Evolutionary conservation across 2,329 filamentous ascomycete genomes (phyloP).

Genomic region (Talaromyces atroroseus): DNA sequence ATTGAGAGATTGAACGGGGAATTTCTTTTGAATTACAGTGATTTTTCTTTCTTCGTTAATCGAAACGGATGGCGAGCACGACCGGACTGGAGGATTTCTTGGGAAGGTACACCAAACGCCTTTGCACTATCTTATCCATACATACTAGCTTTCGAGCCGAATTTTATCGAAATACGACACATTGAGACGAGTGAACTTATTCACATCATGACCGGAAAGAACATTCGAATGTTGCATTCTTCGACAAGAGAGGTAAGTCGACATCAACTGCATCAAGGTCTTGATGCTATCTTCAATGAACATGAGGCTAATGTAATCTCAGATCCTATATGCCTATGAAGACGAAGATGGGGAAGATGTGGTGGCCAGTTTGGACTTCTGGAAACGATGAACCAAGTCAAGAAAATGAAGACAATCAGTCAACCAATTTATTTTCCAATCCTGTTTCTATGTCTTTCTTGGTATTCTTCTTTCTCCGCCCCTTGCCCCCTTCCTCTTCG

Average conservation of each 20-base stretch:
- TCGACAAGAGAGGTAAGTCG: conserved; percentile 84
- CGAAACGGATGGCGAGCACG: conserved; percentile 94
- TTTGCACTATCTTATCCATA: conserved; percentile 96
- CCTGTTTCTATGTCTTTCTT: conserved; percentile 13
- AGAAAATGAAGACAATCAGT: conserved; percentile 12
- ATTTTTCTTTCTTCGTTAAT: conserved; percentile 99
- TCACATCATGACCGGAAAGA: conserved; percentile 93
- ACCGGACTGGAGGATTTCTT: conserved; percentile 94
- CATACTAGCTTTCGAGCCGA: conserved; percentile 93
- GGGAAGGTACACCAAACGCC: conserved; percentile 87
- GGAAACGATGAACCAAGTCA: conserved; percentile 53
- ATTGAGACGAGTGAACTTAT: conserved; percentile 88
- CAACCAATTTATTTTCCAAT: conserved; percentile 19
- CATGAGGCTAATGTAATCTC: conserved; percentile 10
- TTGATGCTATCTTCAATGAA: conserved; percentile 20
- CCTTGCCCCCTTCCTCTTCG: conserved; percentile 11
- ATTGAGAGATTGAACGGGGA: conserved; percentile 96
- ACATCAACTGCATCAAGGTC: background rate
- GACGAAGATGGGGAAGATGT: conserved; percentile 91
- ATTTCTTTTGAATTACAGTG: conserved; percentile 95
- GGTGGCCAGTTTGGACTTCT: conserved; percentile 93
- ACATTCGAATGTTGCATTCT: conserved; percentile 94
- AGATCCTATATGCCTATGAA: conserved; percentile 98
- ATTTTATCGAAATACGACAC: conserved; percentile 93
- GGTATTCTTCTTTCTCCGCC: conserved; percentile 10